Evolutionary conservation across 257 asterid genomes (phyloP).

Genomic region (Gentiana dahurica): DNA sequence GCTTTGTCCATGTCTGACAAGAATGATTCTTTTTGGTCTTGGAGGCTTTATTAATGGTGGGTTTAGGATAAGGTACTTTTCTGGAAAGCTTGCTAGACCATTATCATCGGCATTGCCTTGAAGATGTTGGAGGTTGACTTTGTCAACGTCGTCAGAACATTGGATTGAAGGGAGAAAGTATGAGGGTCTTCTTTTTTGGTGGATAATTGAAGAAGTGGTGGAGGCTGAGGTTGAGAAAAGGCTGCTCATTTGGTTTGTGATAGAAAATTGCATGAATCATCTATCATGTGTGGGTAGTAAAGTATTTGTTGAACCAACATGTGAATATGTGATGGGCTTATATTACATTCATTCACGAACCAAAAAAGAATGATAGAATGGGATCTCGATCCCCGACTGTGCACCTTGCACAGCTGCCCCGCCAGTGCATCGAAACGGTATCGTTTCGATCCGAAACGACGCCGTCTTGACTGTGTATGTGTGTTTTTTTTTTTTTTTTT

Average conservation of each 20-base stretch:
- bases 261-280: too few relatives aligned
- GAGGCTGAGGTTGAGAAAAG: conserved; percentile 19
- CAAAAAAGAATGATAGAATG: neutral
- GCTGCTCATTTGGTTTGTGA: conserved; percentile 14
- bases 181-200: conserved; percentile 1
- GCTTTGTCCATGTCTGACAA: conserved; percentile 71
- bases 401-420: too few relatives aligned
- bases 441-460: too few relatives aligned
- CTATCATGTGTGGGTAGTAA: too few relatives aligned
- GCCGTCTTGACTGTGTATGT: too few relatives aligned
- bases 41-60: conserved; percentile 31
- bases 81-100: conserved; percentile 36
- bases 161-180: conserved; percentile 13
- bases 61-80: conserved; percentile 15
- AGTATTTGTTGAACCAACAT: too few relatives aligned
- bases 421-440: too few relatives aligned
- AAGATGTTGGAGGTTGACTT: neutral
- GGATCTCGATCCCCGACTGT: too few relatives aligned
- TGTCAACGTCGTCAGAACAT: conserved; percentile 15
- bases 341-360: neutral
- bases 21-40: conserved; percentile 53
- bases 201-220: conserved; percentile 5
- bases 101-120: conserved; percentile 1
- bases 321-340: too few relatives aligned
- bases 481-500: too few relatives aligned